A percentile compares a stretch with the other conserved stretches of the same genome.
These are phyloP conservation scores for Macroventuria anomochaeta DNA, from an alignment of 2,329 filamentous ascomycete genomes.

Conservation along the genomic window DNA sequence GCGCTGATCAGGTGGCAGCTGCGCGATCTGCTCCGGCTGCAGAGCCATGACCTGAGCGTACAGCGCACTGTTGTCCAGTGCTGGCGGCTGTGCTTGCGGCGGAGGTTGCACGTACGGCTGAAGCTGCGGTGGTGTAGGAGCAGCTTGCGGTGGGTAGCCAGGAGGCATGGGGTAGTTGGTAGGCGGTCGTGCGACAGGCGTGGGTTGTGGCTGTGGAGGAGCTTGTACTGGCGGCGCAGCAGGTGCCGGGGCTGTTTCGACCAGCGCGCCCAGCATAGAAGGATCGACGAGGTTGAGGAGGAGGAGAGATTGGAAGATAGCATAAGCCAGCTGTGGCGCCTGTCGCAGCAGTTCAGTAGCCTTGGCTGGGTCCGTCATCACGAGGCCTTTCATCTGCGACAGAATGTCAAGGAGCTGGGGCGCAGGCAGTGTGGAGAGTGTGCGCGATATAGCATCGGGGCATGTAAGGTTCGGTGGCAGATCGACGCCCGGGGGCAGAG, in stretches of 20 bases:
- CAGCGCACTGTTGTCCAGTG: constrained; percentile 67
- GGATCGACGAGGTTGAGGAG: constrained; percentile 92
- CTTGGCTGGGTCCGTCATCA: constrained; percentile 79
- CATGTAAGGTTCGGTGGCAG: constrained; percentile 82
- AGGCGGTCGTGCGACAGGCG: constrained; percentile 39
- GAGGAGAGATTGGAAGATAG: constrained; percentile 91
- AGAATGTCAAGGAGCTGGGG: constrained; percentile 92
- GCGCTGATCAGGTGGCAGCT: constrained; percentile 75
- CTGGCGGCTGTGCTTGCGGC: constrained; percentile 23
- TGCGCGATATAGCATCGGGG: constrained; percentile 90
- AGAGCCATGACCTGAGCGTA: constrained; percentile 83
- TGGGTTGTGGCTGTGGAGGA: constrained; percentile 49
- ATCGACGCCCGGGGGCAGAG: constrained; percentile 83
- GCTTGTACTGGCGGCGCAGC: constrained; percentile 44
- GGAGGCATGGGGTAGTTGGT: constrained; percentile 39
- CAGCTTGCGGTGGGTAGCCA: constrained; percentile 53
- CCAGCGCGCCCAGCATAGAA: constrained; percentile 78
- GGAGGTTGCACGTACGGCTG: constrained; percentile 52
- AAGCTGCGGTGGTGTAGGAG: constrained; percentile 56
- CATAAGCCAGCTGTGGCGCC: constrained; percentile 91
- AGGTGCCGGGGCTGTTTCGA: constrained; percentile 61
- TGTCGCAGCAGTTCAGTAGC: constrained; percentile 86
- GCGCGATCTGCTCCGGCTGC: constrained; percentile 79
- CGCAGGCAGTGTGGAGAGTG: constrained; percentile 83
- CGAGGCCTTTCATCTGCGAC: constrained; percentile 90